Conservation (phyloP, 306 rosid species). For the Rosa multiflora region DNA sequence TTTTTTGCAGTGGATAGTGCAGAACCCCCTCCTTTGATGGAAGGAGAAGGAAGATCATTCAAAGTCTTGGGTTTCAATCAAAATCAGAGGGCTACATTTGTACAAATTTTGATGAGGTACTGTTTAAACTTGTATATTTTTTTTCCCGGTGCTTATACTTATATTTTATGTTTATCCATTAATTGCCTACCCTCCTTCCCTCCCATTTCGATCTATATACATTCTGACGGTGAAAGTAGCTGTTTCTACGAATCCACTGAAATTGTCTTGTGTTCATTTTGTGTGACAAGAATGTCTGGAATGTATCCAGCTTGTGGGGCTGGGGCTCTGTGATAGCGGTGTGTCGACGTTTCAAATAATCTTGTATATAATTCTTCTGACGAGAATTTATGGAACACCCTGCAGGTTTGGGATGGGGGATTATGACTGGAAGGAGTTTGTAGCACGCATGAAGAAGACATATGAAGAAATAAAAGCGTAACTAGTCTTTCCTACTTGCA, state of each 20-base stretch:
- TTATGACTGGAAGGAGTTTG: constrained; percentile 91
- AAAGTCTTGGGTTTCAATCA: constrained; percentile 97
- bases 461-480: constrained; percentile 87
- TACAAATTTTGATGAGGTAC: constrained; percentile 95
- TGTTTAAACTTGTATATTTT: constrained; percentile 19
- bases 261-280: background rate
- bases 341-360: background rate
- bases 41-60: constrained; percentile 96
- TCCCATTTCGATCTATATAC: background rate
- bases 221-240: background rate
- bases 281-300: constrained; percentile 14
- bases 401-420: constrained; percentile 95
- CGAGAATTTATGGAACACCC: constrained; percentile 10
- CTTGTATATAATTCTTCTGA: background rate
- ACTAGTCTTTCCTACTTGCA: constrained; percentile 24
- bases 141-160: background rate
- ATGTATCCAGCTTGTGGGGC: background rate
- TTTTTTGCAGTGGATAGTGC: constrained; percentile 64
- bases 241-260: background rate
- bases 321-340: background rate
- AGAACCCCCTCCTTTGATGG: constrained; percentile 93
- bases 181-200: background rate
- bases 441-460: constrained; percentile 88
- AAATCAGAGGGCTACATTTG: constrained; percentile 93
- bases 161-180: background rate